Conservation (phyloP, 2,329 filamentous ascomycete genomes). For the Coniochaeta prunicola region DNA sequence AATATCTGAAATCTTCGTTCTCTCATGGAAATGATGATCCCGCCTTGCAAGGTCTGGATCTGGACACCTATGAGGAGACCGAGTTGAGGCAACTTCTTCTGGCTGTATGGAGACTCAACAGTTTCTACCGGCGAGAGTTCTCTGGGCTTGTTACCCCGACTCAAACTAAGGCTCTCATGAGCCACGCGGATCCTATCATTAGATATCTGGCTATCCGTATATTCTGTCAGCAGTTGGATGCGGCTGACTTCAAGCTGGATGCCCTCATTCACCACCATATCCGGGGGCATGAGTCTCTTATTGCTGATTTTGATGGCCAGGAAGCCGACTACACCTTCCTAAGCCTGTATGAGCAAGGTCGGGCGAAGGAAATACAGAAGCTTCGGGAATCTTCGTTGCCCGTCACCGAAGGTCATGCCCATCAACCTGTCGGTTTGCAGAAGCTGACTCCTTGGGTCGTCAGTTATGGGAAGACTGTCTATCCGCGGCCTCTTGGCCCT, state of each 20-base stretch:
- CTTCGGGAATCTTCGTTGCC: conserved; percentile 27
- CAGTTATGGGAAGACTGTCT: conserved; percentile 57
- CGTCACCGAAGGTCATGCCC: conserved; percentile 11
- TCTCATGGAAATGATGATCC: conserved; percentile 4
- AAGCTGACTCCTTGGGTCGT: conserved; percentile 53
- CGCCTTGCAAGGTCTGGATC: conserved; percentile 7
- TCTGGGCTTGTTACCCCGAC: conserved; percentile 48
- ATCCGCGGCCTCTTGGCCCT: conserved; percentile 54
- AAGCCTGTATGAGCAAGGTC: conserved; percentile 48
- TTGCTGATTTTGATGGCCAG: conserved; percentile 68
- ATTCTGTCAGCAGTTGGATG: conserved; percentile 70
- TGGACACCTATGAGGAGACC: conserved; percentile 12
- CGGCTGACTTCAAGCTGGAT: conserved; percentile 73
- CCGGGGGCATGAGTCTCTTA: conserved; percentile 50
- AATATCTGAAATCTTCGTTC: conserved; percentile 26
- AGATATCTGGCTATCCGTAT: conserved; percentile 77
- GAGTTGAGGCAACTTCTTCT: conserved; percentile 44
- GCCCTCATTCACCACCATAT: conserved; percentile 62
- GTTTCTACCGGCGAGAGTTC: conserved; percentile 65
- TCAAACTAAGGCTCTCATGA: conserved; percentile 62
- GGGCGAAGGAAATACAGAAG: conserved; percentile 37
- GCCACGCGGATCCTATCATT: conserved; percentile 50
- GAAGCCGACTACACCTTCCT: conserved; percentile 73
- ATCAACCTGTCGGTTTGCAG: conserved; percentile 13
- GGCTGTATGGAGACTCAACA: conserved; percentile 71